These are phyloP conservation scores for Termitomyces sp. DNA, from an alignment of 768 basidiomycete species.

Conservation along the genomic window DNA sequence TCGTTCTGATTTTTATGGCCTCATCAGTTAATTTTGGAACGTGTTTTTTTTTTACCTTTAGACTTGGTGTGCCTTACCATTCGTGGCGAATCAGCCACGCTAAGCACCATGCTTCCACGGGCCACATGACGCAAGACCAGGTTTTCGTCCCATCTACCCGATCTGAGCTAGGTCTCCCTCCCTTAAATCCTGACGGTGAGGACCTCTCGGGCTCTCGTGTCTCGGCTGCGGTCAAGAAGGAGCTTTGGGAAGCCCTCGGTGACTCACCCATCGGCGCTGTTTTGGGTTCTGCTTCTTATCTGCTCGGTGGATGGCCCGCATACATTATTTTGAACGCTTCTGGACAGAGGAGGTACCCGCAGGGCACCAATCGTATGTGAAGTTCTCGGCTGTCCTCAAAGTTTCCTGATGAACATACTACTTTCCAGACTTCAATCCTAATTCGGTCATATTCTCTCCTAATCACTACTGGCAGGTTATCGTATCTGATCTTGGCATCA, in stretches of 20 bases:
- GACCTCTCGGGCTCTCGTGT: slow-evolving; percentile 64
- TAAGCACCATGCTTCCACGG: slow-evolving; percentile 94
- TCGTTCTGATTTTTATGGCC: background rate
- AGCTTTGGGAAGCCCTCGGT: slow-evolving; percentile 82
- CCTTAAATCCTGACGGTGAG: slow-evolving; percentile 66
- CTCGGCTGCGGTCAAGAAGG: slow-evolving; percentile 61
- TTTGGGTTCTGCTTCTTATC: slow-evolving; percentile 49
- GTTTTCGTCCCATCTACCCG: slow-evolving; percentile 95
- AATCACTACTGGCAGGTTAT: slow-evolving; percentile 77
- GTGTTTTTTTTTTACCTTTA: slow-evolving; percentile 28
- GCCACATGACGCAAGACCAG: slow-evolving; percentile 92
- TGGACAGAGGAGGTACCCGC: slow-evolving; percentile 80
- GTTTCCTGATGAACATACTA: background rate
- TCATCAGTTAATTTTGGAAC: slow-evolving; percentile 17
- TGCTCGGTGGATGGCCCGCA: slow-evolving; percentile 83
- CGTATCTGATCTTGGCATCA: slow-evolving; percentile 78
- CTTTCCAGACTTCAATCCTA: slow-evolving; percentile 70
- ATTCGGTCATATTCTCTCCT: slow-evolving; percentile 77
- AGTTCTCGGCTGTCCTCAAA: background rate
- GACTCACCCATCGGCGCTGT: slow-evolving; percentile 83
- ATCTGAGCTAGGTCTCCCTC: slow-evolving; percentile 59
- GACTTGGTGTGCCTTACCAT: slow-evolving; percentile 94
- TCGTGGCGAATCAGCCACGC: slow-evolving; percentile 94
- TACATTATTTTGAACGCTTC: slow-evolving; percentile 84
- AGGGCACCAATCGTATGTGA: slow-evolving; percentile 71